These are phyloP conservation scores for Coemansia sp. DNA, from an alignment of 192 early-diverging fungal genomes.

Conservation along the genomic window DNA sequence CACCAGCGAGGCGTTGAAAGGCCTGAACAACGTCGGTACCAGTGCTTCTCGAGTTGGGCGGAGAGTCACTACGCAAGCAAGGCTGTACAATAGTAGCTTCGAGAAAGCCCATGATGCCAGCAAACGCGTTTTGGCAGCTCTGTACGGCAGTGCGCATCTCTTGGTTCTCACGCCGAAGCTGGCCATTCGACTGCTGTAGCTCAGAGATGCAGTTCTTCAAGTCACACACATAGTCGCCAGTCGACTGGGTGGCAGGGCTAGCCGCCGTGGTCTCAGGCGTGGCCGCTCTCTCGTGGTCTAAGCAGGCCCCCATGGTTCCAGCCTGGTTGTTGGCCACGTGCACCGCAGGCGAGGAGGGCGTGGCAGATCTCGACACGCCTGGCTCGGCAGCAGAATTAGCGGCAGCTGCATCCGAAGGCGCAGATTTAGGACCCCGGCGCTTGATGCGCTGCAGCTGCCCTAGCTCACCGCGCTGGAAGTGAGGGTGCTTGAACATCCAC, in stretches of 20 bases:
- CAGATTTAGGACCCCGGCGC: slow-evolving; percentile 38
- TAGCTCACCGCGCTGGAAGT: slow-evolving; percentile 42
- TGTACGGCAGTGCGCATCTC: slow-evolving; percentile 31
- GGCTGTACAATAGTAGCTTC: slow-evolving; percentile 41
- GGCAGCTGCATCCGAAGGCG: background rate
- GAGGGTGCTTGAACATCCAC: slow-evolving; percentile 53
- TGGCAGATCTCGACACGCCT: background rate
- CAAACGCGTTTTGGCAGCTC: slow-evolving; percentile 32
- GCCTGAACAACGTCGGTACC: slow-evolving; percentile 18
- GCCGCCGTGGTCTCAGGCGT: background rate
- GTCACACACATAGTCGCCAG: slow-evolving; percentile 16
- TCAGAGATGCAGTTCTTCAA: slow-evolving; percentile 26
- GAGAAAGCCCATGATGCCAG: slow-evolving; percentile 42
- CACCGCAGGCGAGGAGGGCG: slow-evolving; percentile 9
- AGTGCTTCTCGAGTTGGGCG: background rate
- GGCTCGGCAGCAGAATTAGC: background rate
- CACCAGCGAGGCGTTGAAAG: slow-evolving; percentile 28
- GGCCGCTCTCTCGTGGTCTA: background rate
- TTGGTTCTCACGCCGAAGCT: slow-evolving; percentile 42
- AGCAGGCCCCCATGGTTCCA: background rate
- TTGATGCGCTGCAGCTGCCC: slow-evolving; percentile 43
- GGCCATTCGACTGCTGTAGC: slow-evolving; percentile 30
- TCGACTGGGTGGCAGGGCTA: background rate
- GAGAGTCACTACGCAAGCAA: background rate
- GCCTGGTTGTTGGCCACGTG: background rate